phyloP scores from a whole-genome alignment of 2,329 filamentous ascomycete species.

The Diaporthe sp. region DNA sequence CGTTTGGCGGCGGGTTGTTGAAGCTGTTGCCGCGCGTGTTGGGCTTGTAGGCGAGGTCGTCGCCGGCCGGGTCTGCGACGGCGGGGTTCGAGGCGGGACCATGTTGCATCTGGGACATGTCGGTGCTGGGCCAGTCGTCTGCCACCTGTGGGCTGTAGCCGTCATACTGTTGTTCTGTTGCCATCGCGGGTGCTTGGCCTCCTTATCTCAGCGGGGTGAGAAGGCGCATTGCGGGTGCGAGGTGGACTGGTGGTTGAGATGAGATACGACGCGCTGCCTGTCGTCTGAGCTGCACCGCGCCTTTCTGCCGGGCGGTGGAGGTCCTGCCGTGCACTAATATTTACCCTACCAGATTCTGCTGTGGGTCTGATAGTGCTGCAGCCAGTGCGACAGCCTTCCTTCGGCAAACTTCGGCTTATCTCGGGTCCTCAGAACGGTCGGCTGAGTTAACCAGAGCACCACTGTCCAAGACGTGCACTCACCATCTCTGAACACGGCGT shows the following conservation, averaged over 20 bases:
- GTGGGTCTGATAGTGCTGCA: background rate
- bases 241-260: conserved; percentile 3
- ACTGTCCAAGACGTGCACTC: too few species aligned
- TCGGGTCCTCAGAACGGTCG: background rate
- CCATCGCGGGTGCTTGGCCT: background rate
- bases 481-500: background rate
- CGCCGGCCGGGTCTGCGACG: background rate
- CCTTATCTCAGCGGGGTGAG: conserved; percentile 23
- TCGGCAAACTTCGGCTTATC: background rate
- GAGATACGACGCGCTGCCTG: background rate
- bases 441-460: conserved; percentile 22
- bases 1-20: conserved; percentile 35
- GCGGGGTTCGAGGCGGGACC: background rate
- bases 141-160: background rate
- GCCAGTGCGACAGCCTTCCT: fast-evolving
- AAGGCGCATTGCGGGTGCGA: background rate
- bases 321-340: background rate
- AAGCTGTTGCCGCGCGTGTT: conserved; percentile 21
- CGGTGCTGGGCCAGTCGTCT: background rate
- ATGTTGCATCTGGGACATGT: conserved; percentile 6
- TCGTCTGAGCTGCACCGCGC: conserved; percentile 7
- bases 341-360: fast-evolving
- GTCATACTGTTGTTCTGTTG: conserved; percentile 5
- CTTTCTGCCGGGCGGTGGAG: conserved; percentile 17
- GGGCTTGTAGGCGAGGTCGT: conserved; percentile 34